Evolutionary conservation across 257 asterid genomes (phyloP).

Genomic region (Mitragyna speciosa): DNA sequence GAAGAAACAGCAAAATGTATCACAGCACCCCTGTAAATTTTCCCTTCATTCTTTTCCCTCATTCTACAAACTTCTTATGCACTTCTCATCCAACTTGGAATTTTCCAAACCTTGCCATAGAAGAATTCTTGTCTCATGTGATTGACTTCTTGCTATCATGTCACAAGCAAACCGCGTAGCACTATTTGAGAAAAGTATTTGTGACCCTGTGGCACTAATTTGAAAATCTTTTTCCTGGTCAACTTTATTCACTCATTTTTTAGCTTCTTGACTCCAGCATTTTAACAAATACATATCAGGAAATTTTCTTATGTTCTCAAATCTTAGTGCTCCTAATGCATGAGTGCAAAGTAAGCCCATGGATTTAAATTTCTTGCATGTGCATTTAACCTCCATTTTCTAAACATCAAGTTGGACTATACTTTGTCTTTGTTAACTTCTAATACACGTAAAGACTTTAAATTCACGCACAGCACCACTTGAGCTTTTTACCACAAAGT

Average conservation of each 20-base stretch:
- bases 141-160: background rate
- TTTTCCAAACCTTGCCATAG: background rate
- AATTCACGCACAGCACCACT: background rate
- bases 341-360: background rate
- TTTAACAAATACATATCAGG: background rate
- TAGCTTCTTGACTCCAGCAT: background rate
- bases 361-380: background rate
- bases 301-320: background rate
- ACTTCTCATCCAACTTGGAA: no score
- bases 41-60: no score
- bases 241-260: background rate
- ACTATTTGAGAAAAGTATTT: background rate
- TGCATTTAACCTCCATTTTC: background rate
- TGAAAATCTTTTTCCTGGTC: background rate
- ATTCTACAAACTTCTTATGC: no score
- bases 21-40: no score
- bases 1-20: no score
- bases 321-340: background rate
- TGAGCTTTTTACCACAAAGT: background rate
- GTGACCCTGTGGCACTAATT: background rate
- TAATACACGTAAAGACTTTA: background rate
- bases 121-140: background rate
- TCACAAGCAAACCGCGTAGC: background rate
- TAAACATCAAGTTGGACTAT: background rate
- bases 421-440: background rate